Evolutionary conservation across 23 red algal species (phyloP), one percentile per base, ranked within the genome.

Genomic region (Gracilaria domingensis): DNA sequence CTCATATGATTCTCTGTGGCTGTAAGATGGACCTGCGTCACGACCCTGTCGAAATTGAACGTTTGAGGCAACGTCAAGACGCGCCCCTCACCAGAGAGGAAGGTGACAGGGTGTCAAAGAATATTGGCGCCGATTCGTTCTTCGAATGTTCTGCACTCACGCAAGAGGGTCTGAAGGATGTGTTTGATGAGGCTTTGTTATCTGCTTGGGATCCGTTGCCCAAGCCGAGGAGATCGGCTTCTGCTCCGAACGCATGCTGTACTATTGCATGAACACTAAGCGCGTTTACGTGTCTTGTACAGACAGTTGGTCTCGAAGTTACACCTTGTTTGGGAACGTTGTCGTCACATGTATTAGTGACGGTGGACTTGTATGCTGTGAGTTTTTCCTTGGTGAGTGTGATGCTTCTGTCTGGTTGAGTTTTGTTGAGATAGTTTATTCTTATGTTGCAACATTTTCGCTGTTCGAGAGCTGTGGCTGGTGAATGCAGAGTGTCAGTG

Each of bases 111-210:
- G 61, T 96, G 29, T 91, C 88, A 21, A 81, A 86, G 16, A 79
- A 58, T 55, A 99, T 99, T 16, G 93, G 97, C 36, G 93, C 90
- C 9, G 82, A 84, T 14, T 86, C 80, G 23, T 99, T 96, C 74
- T 90, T 94, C 44, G 97, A 99, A 79, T 99, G 97, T 61, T 94
- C 90, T 2, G 97, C 97, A 20, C 88, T 96, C 57, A 96, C 94
- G 39, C 97, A 96, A 87, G 94, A 93, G 57, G 97, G 97, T 34
- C 86, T 99, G 40, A 99, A 99, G 62, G 93, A 95, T 44, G 93
- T 99, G 25, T 99, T 99, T 81, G 97, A 99, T 87, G 97, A 95
- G 32, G 94, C 97, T 26, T 72, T 98, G 21, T 83, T 95, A 51
- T 65, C 50, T 8, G 88, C 88, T 35, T 92, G 88, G 88, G 88